Percentiles rank a stretch among this genome's conserved stretches.
phyloP scores from a whole-genome alignment of 345 rosid species.

The Litchi chinensis region DNA sequence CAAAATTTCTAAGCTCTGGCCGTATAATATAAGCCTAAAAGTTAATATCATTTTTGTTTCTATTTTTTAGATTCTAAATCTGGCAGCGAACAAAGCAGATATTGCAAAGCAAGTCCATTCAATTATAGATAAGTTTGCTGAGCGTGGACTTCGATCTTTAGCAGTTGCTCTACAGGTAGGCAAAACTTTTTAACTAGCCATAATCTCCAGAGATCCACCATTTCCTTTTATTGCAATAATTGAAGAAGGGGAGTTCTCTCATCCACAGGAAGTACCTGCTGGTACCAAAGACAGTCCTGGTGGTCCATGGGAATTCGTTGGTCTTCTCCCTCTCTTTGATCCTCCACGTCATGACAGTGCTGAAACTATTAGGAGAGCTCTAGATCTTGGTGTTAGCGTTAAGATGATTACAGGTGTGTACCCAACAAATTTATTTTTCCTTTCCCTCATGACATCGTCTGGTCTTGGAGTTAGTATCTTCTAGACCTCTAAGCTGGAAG shows the following conservation, averaged over 20 bases:
- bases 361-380: constrained; percentile 72
- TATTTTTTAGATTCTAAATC: constrained; percentile 45
- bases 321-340: constrained; percentile 74
- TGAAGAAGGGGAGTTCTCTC: neutral
- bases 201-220: neutral
- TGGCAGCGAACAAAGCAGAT: constrained; percentile 54
- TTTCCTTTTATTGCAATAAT: neutral
- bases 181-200: neutral
- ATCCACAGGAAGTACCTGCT: constrained; percentile 54
- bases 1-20: constrained; percentile 6
- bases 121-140: constrained; percentile 69
- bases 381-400: constrained; percentile 71
- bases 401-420: constrained; percentile 74
- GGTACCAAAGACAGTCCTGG: constrained; percentile 75
- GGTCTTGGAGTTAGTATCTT: neutral
- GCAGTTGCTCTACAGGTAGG: constrained; percentile 82
- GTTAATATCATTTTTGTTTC: neutral
- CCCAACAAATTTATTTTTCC: neutral
- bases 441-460: neutral
- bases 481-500: neutral
- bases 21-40: neutral
- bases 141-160: constrained; percentile 88
- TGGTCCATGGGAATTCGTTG: constrained; percentile 92
- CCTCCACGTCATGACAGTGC: constrained; percentile 84
- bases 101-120: constrained; percentile 45